A percentile compares a stretch with the other conserved stretches of the same genome.
These are phyloP conservation scores for Lodderomyces margitis DNA, from an alignment of 1,139 yeast species.

Conservation along the genomic window DNA sequence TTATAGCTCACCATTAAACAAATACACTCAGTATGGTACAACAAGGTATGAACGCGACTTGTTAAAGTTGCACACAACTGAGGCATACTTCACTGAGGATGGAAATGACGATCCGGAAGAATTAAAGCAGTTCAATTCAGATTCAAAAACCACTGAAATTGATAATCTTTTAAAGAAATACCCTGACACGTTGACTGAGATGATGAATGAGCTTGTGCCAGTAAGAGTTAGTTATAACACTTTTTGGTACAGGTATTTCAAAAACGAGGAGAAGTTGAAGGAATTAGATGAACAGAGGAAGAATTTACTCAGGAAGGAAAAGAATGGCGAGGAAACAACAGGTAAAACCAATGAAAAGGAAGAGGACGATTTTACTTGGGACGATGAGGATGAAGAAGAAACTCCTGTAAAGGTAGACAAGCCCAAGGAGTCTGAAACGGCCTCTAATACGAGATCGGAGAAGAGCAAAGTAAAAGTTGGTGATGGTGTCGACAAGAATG, in stretches of 20 bases:
- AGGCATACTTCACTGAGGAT: slow-evolving; percentile 18
- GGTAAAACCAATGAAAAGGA: slow-evolving; percentile 37
- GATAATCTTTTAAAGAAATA: slow-evolving; percentile 46
- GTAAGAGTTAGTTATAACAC: slow-evolving; percentile 52
- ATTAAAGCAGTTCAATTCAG: slow-evolving; percentile 39
- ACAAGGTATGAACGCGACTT: slow-evolving; percentile 42
- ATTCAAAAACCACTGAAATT: slow-evolving; percentile 53
- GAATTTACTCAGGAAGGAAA: slow-evolving; percentile 44
- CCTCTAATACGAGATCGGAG: slow-evolving; percentile 1
- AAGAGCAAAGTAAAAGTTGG: too few relatives aligned
- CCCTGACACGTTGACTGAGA: slow-evolving; percentile 48
- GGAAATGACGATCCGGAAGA: slow-evolving; percentile 18
- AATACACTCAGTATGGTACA: slow-evolving; percentile 36
- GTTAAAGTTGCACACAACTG: slow-evolving; percentile 38
- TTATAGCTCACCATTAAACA: slow-evolving; percentile 20
- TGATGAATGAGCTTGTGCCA: slow-evolving; percentile 71
- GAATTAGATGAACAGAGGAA: slow-evolving; percentile 68
- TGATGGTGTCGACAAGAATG: slow-evolving; percentile 2
- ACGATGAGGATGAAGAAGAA: slow-evolving; percentile 60
- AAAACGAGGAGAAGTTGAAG: slow-evolving; percentile 52
- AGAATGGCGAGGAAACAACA: slow-evolving; percentile 21
- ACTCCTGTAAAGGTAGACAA: not conserved
- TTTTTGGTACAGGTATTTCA: slow-evolving; percentile 79
- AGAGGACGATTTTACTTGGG: slow-evolving; percentile 56
- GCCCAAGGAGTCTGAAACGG: not conserved